Evolutionary conservation across 2,329 filamentous ascomycete genomes (phyloP), one percentile per base, ranked within the genome.

Genomic region (Fusarium goolgardi): DNA sequence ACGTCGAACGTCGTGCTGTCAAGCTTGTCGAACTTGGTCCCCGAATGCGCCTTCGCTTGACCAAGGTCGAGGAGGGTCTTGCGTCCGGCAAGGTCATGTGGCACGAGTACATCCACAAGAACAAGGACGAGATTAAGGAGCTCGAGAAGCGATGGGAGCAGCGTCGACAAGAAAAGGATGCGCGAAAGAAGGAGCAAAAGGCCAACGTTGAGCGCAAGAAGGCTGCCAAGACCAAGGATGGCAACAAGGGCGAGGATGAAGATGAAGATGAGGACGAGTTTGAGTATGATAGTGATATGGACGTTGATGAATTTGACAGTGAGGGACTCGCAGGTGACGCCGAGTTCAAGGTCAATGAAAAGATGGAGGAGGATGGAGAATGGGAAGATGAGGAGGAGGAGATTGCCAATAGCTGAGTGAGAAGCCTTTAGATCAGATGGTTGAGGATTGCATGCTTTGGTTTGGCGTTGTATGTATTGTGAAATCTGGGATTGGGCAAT

Each of bases 1-100:
- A 83, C 31, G 91, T 96, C 9, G 92, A 97, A 80, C 92, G 93
- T 72, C 88, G 93, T 44, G 94, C 92, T 0, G 92, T 99, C 23
- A 97, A 97, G 77, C 84, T 99, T 9, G 90, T 97, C 5, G 96
- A 99, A 80, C 82, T 99, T 1, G 96, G 96, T 1, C 96, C 96
- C 2, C 88, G 96, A 55, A 90, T 99, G 91, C 91, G 88, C 63
- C 82, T 99, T 40, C 89, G 95, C 32, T 83, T 99, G 80, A 94
- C 93, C 56, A 99, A 99, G 82, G 94, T 99, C 6, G 96, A 99
- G 76, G 96, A 99, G 73, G 96, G 95, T 2, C 80, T 98, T 9
- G 97, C 94, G 74, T 86, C 87, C 27, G 96, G 96, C 50, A 96
- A 93, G 77, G 87, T 97, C 58, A 92, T 99, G 91, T 99, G 96